Conservation (phyloP, 2,329 filamentous ascomycete species). For the Aschersonia sp. region DNA sequence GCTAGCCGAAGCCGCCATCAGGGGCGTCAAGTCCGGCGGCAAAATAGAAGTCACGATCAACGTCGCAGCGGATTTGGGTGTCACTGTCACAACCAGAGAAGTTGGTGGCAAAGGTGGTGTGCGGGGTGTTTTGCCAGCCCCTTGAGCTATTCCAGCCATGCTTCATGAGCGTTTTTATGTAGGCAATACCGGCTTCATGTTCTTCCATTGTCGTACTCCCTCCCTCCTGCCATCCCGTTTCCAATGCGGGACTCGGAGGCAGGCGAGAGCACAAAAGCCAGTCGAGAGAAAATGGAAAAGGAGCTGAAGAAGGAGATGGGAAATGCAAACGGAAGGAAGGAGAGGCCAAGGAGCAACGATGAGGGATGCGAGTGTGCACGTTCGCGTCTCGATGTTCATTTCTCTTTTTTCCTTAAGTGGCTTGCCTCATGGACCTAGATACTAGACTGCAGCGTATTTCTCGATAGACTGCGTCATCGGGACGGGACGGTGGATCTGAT, state of each 20-base stretch:
- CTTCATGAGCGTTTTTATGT: too few species aligned
- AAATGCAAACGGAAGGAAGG: too few species aligned
- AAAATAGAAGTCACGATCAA: conserved; percentile 94
- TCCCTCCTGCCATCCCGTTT: too few species aligned
- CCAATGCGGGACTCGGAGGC: too few species aligned
- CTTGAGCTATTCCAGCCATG: conserved; percentile 4
- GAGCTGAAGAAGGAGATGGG: too few species aligned
- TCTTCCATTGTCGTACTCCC: too few species aligned
- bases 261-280: too few species aligned
- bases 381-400: too few species aligned
- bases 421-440: not conserved
- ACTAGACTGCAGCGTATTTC: not conserved
- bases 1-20: conserved; percentile 75
- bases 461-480: not conserved
- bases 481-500: not conserved
- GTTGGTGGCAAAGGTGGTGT: conserved; percentile 79
- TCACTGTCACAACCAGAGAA: conserved; percentile 72
- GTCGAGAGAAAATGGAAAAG: too few species aligned
- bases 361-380: too few species aligned
- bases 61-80: conserved; percentile 62
- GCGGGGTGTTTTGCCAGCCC: conserved; percentile 38
- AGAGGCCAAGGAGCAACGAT: too few species aligned
- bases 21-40: conserved; percentile 68
- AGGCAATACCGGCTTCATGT: too few species aligned
- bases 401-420: not conserved